phyloP scores from a whole-genome alignment of 768 basidiomycete species.

The Suillus discolor region DNA sequence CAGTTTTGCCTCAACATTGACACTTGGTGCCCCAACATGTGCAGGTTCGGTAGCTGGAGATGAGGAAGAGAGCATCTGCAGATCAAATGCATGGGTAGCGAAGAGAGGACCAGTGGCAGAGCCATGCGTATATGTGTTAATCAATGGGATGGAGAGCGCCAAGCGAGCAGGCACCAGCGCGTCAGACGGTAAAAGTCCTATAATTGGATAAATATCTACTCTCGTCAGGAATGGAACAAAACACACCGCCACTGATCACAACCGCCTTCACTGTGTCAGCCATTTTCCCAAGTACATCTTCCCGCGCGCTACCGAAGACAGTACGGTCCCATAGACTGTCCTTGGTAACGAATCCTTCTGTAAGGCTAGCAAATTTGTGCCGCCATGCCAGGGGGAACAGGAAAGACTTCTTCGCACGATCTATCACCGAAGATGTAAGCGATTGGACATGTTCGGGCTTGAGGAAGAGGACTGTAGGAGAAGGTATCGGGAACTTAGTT shows the following conservation, averaged over 20 bases:
- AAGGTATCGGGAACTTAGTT: constrained; percentile 58
- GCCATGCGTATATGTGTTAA: constrained; percentile 63
- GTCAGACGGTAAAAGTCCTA: constrained; percentile 53
- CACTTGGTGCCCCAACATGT: constrained; percentile 78
- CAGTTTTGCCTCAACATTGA: constrained; percentile 86
- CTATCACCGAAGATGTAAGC: constrained; percentile 54
- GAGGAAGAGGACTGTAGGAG: constrained; percentile 80
- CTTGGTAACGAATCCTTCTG: constrained; percentile 75
- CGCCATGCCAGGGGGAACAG: constrained; percentile 68
- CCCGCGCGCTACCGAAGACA: constrained; percentile 71
- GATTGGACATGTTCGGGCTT: constrained; percentile 62
- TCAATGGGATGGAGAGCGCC: constrained; percentile 75
- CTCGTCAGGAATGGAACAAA: neutral
- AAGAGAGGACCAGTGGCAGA: constrained; percentile 76
- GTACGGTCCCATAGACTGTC: constrained; percentile 85
- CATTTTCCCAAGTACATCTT: constrained; percentile 57
- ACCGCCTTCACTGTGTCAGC: constrained; percentile 67
- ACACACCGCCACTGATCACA: constrained; percentile 72
- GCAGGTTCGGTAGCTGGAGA: constrained; percentile 35
- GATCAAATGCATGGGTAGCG: constrained; percentile 81
- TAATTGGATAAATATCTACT: constrained; percentile 1
- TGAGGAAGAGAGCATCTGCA: constrained; percentile 67
- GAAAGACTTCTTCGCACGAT: constrained; percentile 54
- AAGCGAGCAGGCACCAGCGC: constrained; percentile 66
- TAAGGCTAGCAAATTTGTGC: constrained; percentile 72